Evolutionary conservation across 352 stramenopile genomes (phyloP), one percentile per base, ranked within the genome.

Genomic region (Thalassiosira mediterranea): DNA sequence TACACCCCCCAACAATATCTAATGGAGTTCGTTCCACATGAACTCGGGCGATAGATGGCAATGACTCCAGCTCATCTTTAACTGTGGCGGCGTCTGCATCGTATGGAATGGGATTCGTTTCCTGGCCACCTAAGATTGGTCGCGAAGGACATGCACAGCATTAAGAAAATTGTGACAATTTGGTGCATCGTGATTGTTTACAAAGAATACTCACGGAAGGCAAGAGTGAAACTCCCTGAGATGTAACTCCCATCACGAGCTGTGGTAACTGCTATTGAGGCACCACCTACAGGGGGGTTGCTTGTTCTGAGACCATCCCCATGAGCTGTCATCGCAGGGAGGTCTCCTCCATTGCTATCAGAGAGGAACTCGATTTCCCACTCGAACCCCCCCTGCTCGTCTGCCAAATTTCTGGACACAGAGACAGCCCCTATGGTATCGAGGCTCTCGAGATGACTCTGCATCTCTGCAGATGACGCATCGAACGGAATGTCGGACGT

Each of bases 1-100:
- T 97, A 79, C 95, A 98, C 0, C 95, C 95, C 3, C 90, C 90
- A 2, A 94, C 78, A 1, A 79, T 83, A 1, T 17, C 79, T 25
- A 75, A 81, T 47, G 40, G 42, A 28, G 54, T 79, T 23, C 63
- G 81, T 44, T 70, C 64, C 17, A 78, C 72, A 26, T 81, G 8
- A 37, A 85, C 59, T 7, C 29, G 46, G 29, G 60, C 64, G 57
- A 88, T 79, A 0, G 66, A 83, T 11, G 64, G 38, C 4, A 90
- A 60, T 17, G 61, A 52, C 71, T 91, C 78, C 15, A 94, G 72
- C n/a, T 76, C 71, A 11, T 72, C 53, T 31, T 90, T 88, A 49
- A 98, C 44, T 0, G 90, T 84, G 7, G 89, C 71, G 1, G 93
- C 89, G 13, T 84, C 83, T 37, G 94, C 83, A 78, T 98, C 88